Evolutionary conservation across 192 early-diverging fungal genomes (phyloP).

Genomic region (Coemansia sp.): DNA sequence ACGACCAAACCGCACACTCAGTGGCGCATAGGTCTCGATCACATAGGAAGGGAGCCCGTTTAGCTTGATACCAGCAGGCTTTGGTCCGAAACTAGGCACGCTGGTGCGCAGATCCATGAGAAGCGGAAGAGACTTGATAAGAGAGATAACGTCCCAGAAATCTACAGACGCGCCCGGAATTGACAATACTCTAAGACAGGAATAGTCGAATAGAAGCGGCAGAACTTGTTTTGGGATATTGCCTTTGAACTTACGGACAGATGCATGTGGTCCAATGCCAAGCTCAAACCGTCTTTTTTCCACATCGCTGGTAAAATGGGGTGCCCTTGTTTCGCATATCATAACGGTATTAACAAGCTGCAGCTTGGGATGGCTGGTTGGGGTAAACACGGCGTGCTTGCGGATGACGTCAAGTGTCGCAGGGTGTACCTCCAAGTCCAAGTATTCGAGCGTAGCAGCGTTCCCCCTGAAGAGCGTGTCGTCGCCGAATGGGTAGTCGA

Average conservation of each 20-base stretch:
- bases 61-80: neutral
- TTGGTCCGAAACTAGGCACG: neutral
- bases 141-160: neutral
- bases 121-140: neutral
- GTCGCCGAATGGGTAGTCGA: neutral
- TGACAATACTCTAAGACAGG: neutral
- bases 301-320: neutral
- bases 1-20: no score
- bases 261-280: neutral
- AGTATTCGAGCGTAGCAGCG: neutral
- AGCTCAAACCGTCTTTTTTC: neutral
- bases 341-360: neutral
- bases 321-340: neutral
- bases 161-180: neutral
- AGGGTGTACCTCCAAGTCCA: neutral
- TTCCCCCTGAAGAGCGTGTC: neutral
- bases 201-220: neutral
- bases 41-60: no score
- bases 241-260: neutral
- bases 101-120: neutral
- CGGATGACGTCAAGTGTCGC: neutral
- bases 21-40: no score
- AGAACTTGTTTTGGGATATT: neutral
- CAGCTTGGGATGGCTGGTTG: neutral
- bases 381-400: neutral